Evolutionary conservation across 495 filamentous ascomycete species (phyloP), one percentile per base, ranked within the genome.

Genomic region (Astrothelium macrocarpum): DNA sequence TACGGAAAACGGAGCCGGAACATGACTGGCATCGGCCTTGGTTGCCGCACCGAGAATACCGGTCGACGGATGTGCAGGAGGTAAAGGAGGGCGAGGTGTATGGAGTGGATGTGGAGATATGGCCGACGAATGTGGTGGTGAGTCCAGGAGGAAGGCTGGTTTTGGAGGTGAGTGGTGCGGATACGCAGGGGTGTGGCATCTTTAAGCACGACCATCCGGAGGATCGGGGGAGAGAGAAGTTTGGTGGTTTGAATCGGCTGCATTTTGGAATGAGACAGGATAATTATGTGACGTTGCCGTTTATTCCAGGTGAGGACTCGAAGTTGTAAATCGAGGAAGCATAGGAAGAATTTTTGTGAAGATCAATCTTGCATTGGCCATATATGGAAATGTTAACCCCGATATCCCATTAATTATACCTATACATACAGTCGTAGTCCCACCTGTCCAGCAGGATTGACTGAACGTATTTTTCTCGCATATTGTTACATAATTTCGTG

Each of bases 51-150:
- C 79, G 85, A 7, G 77, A 86, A n/a, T 87, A 88, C 66, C 73
- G 78, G 62, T 81, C 78, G 18, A 81, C 71, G 0, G 85, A 87
- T 62, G 80, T 81, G 2, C 77, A 77, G 34, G 76, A 77, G 16
- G 81, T 87, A 0, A 75, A 80, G 29, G 73, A 78, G 0, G 80
- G 79, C 0, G 79, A 83, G 63, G 78, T 87, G 2, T 88, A 89
- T 64, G 70, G 70, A 0, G 83, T 88, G 0, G 85, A 87, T 66
- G 77, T 89, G 11, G 86, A 89, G 74, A 69, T 88, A 2, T 88
- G 85, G 86, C 86, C 86, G 18, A 88, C 84, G 0, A 86, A 86
- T 70, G 82, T 86, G 0, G 78, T 89, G 4, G 78, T 86, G 16
- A 79, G 78, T 53, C 73, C 76, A 49, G 82, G 83, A 0, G 78